phyloP scores from a whole-genome alignment of 164 flowering plant species.

The Hamamelis virginiana region DNA sequence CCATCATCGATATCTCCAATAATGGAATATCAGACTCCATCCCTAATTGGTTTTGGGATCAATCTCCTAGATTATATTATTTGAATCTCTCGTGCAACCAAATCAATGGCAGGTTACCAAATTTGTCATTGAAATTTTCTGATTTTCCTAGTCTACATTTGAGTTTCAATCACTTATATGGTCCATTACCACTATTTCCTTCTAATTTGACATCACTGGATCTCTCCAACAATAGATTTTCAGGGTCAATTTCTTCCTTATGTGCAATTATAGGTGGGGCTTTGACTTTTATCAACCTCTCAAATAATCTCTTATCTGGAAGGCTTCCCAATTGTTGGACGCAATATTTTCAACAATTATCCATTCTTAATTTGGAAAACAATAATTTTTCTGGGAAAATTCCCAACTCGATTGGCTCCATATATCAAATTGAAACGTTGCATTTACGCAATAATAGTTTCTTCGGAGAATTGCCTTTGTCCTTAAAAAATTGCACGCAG shows the following conservation, averaged over 20 bases:
- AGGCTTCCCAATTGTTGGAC: conserved; percentile 13
- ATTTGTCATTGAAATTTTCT: background rate
- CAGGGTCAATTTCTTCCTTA: conserved; percentile 7
- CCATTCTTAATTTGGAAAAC: conserved; percentile 6
- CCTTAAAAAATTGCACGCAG: background rate
- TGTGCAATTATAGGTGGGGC: background rate
- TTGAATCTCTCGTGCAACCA: conserved; percentile 24
- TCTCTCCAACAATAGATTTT: conserved; percentile 24
- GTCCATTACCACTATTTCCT: conserved; percentile 22
- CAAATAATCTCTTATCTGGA: conserved; percentile 20
- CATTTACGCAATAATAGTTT: conserved; percentile 18
- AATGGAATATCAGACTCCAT: conserved; percentile 17
- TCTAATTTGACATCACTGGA: background rate
- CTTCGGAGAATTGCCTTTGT: conserved; percentile 16
- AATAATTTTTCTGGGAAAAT: conserved; percentile 20
- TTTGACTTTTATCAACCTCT: conserved; percentile 17
- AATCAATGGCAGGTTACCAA: conserved; percentile 14
- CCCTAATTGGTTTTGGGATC: conserved; percentile 27
- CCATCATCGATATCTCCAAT: conserved; percentile 4
- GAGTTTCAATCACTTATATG: conserved; percentile 19
- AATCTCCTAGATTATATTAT: background rate
- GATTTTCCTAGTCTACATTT: conserved; percentile 2
- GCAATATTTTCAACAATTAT: background rate
- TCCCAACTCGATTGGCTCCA: conserved; percentile 16
- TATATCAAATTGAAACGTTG: background rate